These are phyloP conservation scores for Apophysomyces elegans DNA, from an alignment of 371 early-diverging fungal species.

Conservation along the genomic window DNA sequence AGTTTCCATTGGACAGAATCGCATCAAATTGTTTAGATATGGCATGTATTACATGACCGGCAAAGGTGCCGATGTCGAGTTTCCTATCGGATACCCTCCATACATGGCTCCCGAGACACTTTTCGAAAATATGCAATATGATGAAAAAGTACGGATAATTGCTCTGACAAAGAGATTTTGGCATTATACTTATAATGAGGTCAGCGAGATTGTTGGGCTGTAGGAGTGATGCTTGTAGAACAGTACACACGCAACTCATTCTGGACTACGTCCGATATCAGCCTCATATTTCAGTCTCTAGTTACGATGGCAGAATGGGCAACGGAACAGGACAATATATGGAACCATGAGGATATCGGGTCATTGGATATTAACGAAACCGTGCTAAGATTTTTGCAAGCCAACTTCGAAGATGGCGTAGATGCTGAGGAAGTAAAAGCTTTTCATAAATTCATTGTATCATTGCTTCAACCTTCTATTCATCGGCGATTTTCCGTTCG, in stretches of 20 bases:
- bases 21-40: slow-evolving; percentile 62
- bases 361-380: slow-evolving; percentile 44
- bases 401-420: slow-evolving; percentile 11
- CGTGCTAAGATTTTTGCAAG: slow-evolving; percentile 39
- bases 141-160: slow-evolving; percentile 32
- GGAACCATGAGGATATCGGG: slow-evolving; percentile 37
- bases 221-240: slow-evolving; percentile 63
- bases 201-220: slow-evolving; percentile 66
- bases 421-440: slow-evolving; percentile 15
- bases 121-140: slow-evolving; percentile 5
- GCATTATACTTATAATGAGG: neutral
- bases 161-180: neutral
- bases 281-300: slow-evolving; percentile 47
- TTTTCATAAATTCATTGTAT: slow-evolving; percentile 32
- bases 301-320: slow-evolving; percentile 40
- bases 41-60: slow-evolving; percentile 70
- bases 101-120: slow-evolving; percentile 48
- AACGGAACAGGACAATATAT: slow-evolving; percentile 23
- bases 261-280: slow-evolving; percentile 58
- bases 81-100: slow-evolving; percentile 61
- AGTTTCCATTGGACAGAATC: slow-evolving; percentile 30
- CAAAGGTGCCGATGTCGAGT: slow-evolving; percentile 61
- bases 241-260: slow-evolving; percentile 58
- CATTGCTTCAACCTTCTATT: slow-evolving; percentile 29
- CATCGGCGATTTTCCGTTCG: slow-evolving; percentile 18